Evolutionary conservation across 441 rosid species (phyloP).

Genomic region (Pelargonium australe): DNA sequence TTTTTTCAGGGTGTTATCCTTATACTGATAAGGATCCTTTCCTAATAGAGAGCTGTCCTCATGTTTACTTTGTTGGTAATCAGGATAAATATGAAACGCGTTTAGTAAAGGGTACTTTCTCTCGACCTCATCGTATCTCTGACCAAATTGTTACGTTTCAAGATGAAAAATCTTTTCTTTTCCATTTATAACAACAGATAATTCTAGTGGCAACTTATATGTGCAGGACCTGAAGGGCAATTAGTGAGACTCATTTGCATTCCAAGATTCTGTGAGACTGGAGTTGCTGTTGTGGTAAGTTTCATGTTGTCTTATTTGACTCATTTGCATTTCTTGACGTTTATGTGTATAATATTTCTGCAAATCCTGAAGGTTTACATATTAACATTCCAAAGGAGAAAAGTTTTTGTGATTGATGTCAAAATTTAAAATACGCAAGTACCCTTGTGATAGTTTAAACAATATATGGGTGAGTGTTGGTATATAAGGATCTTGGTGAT

Average conservation of each 20-base stretch:
- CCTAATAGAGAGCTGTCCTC: slow-evolving; percentile 83
- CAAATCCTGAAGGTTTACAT: background rate
- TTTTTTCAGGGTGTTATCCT: slow-evolving; percentile 78
- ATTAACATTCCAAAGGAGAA: background rate
- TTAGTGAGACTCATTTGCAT: slow-evolving; percentile 66
- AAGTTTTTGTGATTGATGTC: background rate
- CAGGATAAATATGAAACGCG: slow-evolving; percentile 62
- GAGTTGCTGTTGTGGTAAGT: slow-evolving; percentile 76
- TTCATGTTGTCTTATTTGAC: background rate
- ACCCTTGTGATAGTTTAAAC: background rate
- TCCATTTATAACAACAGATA: background rate
- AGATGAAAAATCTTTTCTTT: slow-evolving; percentile 1
- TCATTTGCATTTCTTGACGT: background rate
- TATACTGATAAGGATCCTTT: slow-evolving; percentile 92
- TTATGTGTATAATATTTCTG: background rate
- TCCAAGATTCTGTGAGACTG: slow-evolving; percentile 76
- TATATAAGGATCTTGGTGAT: background rate
- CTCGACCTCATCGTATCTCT: background rate
- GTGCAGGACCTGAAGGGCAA: slow-evolving; percentile 85
- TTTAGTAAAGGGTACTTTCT: slow-evolving; percentile 49
- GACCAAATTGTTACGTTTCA: slow-evolving; percentile 2
- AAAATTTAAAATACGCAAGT: background rate
- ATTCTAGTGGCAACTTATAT: slow-evolving; percentile 10
- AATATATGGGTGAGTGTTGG: background rate
- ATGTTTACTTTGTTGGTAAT: slow-evolving; percentile 86